Base-by-base conservation (phyloP, 116 monocot genomes). In the Trichopus zeylanicus region DNA sequence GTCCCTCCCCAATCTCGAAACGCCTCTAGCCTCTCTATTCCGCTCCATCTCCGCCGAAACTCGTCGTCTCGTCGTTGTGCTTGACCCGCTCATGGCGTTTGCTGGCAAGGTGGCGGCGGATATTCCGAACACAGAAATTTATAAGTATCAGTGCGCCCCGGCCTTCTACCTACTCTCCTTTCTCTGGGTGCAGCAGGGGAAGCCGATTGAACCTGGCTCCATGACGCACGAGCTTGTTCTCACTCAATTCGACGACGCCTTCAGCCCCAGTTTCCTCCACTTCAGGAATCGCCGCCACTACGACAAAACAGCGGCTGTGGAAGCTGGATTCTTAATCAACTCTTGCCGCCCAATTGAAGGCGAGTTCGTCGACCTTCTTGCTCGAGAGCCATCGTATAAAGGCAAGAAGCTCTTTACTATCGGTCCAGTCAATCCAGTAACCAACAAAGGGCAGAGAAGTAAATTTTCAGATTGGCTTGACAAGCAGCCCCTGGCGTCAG, bases 381-480 rank as follows among this genome's bases (percentile, higher is more conserved):
- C 30, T 18, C 26, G 15, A 12, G 56, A n/a, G n/a, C n/a, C n/a
- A n/a, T n/a, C n/a, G n/a, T n/a, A n/a, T n/a, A n/a, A n/a, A n/a
- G n/a, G 19, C n/a, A 56, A 56, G 31, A 56, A 7, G 16, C 4
- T 56, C 5, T 56, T 57, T 32, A 5, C 19, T 29, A 5, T 55
- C 28, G 55, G 55, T 0, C 55, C 29, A 7, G 29, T 55, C 12
- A 28, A 55, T 55, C 55, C 55, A 16, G 10, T 55, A 3, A 3
- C n/a, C 18, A 15, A 15, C 32, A 16, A 4, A 12, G 26, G 26
- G 3, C 34, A 6, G 52, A 52, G 62, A 25, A 65, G 64, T 32
- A 47, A 56, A 7, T 67, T 70, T 62, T 31, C 75, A 35, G 67
- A 53, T 0, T 80, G 75, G 80, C 75, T 80, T 5, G 75, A 80